phyloP scores from a whole-genome alignment of 257 asterid species.

The Nyctanthes arbortristis region DNA sequence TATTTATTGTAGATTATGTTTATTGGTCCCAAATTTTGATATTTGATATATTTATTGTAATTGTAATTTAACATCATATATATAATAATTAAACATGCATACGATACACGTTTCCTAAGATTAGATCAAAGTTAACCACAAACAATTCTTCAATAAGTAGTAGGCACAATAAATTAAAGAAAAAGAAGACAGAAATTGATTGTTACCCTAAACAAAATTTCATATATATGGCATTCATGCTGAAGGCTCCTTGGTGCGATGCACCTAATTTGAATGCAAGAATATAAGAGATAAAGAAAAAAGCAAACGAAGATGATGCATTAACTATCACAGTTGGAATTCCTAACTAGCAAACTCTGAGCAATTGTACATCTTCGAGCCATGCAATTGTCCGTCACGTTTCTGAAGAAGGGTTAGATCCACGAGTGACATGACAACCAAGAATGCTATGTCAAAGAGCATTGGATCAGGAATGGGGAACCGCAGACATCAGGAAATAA shows the following conservation, averaged over 20 bases:
- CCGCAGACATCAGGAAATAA: background rate
- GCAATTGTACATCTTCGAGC: slow-evolving; percentile 21
- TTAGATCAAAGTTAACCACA: no score
- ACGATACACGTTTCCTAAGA: no score
- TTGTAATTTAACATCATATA: no score
- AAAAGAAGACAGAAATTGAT: no score
- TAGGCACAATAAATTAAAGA: no score
- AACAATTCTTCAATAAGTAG: no score
- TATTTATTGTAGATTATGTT: no score
- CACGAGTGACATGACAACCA: background rate
- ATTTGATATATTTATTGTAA: no score
- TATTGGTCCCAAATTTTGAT: no score
- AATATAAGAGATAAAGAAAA: slow-evolving; percentile 5
- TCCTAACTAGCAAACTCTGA: slow-evolving; percentile 25
- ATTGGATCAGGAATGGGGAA: slow-evolving; percentile 9
- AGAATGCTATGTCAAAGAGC: background rate
- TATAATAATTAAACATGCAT: no score
- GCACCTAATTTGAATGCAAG: slow-evolving; percentile 17
- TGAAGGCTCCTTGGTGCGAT: slow-evolving; percentile 15
- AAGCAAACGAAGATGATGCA: slow-evolving; percentile 18
- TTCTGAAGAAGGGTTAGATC: background rate
- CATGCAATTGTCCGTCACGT: background rate
- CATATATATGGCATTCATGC: background rate
- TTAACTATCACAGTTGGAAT: slow-evolving; percentile 21
- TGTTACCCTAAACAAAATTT: background rate